Percentiles rank a stretch among this genome's conserved stretches.
Conservation (phyloP, 805 yeast species). For the Yamadazyma scolyti region DNA sequence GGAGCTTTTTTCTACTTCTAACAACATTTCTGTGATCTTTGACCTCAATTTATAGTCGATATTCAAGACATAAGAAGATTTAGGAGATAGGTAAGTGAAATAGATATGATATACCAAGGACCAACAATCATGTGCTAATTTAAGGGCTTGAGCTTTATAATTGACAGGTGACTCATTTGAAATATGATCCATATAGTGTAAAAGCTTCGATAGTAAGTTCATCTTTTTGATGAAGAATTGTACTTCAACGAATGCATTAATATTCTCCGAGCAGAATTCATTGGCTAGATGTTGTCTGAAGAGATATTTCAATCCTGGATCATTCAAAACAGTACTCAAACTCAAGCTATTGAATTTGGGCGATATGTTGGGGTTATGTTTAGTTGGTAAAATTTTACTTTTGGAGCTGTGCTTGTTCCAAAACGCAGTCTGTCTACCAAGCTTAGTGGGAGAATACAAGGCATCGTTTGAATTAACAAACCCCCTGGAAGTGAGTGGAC, state of each 20-base stretch:
- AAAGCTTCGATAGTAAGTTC: constrained; percentile 13
- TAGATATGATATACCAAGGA: constrained; percentile 63
- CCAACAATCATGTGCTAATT: constrained; percentile 51
- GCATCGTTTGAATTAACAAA: constrained; percentile 3
- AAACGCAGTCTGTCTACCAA: constrained; percentile 3
- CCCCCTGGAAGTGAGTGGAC: not conserved
- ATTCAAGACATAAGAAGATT: constrained; percentile 69
- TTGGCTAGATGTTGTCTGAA: constrained; percentile 63
- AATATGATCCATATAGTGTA: constrained; percentile 5
- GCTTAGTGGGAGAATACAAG: constrained; percentile 6
- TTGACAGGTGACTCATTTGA: not conserved
- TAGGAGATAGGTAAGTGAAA: constrained; percentile 59
- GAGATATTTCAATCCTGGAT: constrained; percentile 72
- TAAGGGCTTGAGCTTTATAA: constrained; percentile 3
- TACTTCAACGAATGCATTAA: constrained; percentile 66
- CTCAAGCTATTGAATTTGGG: no score
- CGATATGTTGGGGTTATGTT: no score
- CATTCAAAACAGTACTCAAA: constrained; percentile 49
- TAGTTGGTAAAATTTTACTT: no score
- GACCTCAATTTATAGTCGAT: constrained; percentile 54
- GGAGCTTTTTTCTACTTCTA: no score
- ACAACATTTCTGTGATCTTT: constrained; percentile 29
- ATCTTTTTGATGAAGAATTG: constrained; percentile 48
- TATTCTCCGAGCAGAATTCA: constrained; percentile 69
- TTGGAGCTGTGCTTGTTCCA: constrained; percentile 2